Conservation (phyloP, 2,329 filamentous ascomycete genomes). For the Rasamsonia emersonii region DNA sequence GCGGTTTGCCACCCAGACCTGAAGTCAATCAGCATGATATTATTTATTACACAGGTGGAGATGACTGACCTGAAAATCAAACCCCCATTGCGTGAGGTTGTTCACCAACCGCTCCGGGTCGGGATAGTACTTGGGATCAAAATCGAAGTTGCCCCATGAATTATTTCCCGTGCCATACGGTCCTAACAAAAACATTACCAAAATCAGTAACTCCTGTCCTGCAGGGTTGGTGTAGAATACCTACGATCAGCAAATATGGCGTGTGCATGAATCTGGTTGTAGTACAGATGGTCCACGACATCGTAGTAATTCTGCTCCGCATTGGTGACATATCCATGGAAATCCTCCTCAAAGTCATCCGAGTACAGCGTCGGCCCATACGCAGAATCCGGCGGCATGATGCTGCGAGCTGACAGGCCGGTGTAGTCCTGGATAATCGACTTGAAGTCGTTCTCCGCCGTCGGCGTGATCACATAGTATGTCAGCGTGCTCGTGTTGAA, state of each 20-base stretch:
- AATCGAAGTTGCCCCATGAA: too few relatives aligned
- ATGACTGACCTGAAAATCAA: too few relatives aligned
- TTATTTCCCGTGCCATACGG: too few relatives aligned
- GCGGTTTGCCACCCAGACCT: too few relatives aligned
- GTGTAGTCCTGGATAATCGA: constrained; percentile 1
- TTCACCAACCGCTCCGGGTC: too few relatives aligned
- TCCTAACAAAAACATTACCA: too few relatives aligned
- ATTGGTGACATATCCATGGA: constrained; percentile 1
- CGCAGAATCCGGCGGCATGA: not conserved
- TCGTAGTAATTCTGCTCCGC: constrained; percentile 3
- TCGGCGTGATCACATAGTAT: constrained; percentile 1
- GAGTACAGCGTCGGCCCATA: constrained; percentile 1
- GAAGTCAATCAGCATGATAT: too few relatives aligned
- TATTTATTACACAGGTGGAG: too few relatives aligned
- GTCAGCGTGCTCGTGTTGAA: constrained; percentile 3
- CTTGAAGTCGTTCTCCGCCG: not conserved
- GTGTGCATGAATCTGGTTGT: constrained; percentile 1
- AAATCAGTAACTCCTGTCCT: too few relatives aligned
- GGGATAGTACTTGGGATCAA: too few relatives aligned
- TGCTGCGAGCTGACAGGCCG: constrained; percentile 1
- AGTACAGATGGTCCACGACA: constrained; percentile 2
- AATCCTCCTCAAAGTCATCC: constrained; percentile 2
- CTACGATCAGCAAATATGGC: constrained; percentile 1
- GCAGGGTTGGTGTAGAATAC: too few relatives aligned
- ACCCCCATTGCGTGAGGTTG: too few relatives aligned